A percentile compares a stretch with the other conserved stretches of the same genome.
Evolutionary conservation across 192 early-diverging fungal species (phyloP).

Genomic region (Diversispora eburnea): DNA sequence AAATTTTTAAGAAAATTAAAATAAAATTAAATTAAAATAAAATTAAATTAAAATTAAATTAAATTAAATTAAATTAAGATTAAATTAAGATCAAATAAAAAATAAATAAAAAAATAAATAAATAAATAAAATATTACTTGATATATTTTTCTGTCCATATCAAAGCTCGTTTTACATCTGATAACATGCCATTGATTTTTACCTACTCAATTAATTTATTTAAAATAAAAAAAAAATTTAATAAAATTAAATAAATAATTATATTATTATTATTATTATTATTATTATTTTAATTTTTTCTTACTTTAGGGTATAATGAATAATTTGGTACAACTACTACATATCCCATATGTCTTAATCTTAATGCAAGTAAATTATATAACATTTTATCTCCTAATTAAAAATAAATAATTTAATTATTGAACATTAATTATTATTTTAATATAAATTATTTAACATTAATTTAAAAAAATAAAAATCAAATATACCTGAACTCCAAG

Average conservation of each 20-base stretch:
- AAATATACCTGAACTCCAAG: constrained; percentile 48
- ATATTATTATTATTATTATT: too few relatives aligned
- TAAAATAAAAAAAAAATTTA: too few relatives aligned
- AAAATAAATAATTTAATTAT: background rate
- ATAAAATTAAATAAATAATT: too few relatives aligned
- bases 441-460: background rate
- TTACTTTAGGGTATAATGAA: constrained; percentile 48
- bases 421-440: too few relatives aligned
- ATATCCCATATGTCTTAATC: constrained; percentile 51
- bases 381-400: constrained; percentile 32
- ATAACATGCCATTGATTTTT: constrained; percentile 37
- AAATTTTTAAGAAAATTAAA: background rate
- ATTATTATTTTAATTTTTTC: constrained; percentile 1
- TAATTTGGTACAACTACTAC: constrained; percentile 54
- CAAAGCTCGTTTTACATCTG: constrained; percentile 47
- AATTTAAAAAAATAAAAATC: background rate
- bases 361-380: constrained; percentile 48
- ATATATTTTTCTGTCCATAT: constrained; percentile 40
- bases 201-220: constrained; percentile 3
- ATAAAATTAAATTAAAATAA: background rate
- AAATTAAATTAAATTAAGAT: background rate
- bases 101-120: background rate
- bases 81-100: background rate
- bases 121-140: constrained; percentile 18
- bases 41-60: background rate